Base-by-base conservation (phyloP, 2,329 filamentous ascomycete species). In the Grosmannia penicillata region DNA sequence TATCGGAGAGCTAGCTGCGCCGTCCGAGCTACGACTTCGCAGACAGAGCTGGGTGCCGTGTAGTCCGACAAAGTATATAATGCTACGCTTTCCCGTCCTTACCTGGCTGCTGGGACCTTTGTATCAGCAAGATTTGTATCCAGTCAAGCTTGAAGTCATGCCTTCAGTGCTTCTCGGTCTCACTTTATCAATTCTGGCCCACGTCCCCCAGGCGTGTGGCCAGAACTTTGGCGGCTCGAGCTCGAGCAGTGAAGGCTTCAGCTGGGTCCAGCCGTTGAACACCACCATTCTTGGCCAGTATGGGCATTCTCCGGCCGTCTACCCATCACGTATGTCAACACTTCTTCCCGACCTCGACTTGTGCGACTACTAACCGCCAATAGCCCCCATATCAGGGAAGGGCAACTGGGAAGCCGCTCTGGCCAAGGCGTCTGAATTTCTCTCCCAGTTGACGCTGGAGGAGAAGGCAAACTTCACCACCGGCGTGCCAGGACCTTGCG, bases 401-500 rank as follows among this genome's bases (percentile, higher is more conserved):
- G 33, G 25, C 22, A 25, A 25, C 24, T 36, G 33, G 33, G 33
- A 36, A 22, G 36, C 13, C 2, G 27, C 28, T 11, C 23, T 32
- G 28, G 24, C 21, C 23, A 32, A 38, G 29, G 29, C 36, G 8
- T 2, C 10, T n/a, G 36, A n/a, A 9, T 27, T 32, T 11, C 13
- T 38, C 23, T 8, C 22, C 15, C 15, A 26, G 18, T n/a, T 36
- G 34, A 30, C 34, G 13, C 34, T 36, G 13, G 34, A 22, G 13
- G 34, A 36, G 10, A 36, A 36, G 34, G 26, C 27, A 13, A 36
- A 36, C 27, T 23, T 36, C 9, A 36, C 34, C 11, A 29, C 34
- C 3, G 34, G 34, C 26, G 10, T 15, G 1, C 24, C 19, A 8
- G 25, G 34, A 4, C 26, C 25, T 15, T 60, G 57, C 37, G 52